These are phyloP conservation scores for sweet orange (Citrus sinensis) DNA, from an alignment of 345 rosid genomes.

Conservation along the genomic window DNA sequence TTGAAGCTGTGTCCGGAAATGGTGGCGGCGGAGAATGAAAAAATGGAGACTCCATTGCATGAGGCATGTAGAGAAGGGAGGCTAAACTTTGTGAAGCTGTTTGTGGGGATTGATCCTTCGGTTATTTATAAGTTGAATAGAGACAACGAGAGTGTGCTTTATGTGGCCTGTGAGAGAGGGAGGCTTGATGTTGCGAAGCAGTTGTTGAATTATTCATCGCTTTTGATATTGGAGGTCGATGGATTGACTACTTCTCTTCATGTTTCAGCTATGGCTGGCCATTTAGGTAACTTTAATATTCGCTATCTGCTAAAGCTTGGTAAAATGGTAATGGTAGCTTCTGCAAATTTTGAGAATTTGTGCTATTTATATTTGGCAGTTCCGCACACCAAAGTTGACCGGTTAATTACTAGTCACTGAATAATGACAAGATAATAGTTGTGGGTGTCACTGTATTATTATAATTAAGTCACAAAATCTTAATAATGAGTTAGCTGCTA, in stretches of 20 bases:
- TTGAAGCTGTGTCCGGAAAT: constrained; percentile 41
- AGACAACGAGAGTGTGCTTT: constrained; percentile 16
- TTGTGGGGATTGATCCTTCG: constrained; percentile 29
- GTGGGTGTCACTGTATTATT: too few species aligned
- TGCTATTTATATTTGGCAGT: too few species aligned
- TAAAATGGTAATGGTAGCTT: not conserved
- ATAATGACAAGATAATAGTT: not conserved
- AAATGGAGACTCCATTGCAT: constrained; percentile 44
- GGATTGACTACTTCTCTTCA: constrained; percentile 33
- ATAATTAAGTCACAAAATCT: too few species aligned
- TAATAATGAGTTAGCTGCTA: too few species aligned
- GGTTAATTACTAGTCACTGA: not conserved
- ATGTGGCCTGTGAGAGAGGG: constrained; percentile 33
- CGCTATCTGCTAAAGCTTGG: not conserved
- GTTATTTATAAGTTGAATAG: constrained; percentile 13
- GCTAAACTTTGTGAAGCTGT: constrained; percentile 28
- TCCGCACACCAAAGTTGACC: not conserved
- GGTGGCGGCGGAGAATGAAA: constrained; percentile 26
- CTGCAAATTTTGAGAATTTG: not conserved
- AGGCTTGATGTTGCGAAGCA: constrained; percentile 21
- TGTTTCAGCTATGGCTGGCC: constrained; percentile 35
- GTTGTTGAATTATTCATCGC: constrained; percentile 17
- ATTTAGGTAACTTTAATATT: constrained; percentile 25
- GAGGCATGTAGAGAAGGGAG: constrained; percentile 44
- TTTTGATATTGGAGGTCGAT: constrained; percentile 35